Base-by-base conservation (phyloP, 805 yeast genomes). In the Metahyphopichia silvanorum region DNA sequence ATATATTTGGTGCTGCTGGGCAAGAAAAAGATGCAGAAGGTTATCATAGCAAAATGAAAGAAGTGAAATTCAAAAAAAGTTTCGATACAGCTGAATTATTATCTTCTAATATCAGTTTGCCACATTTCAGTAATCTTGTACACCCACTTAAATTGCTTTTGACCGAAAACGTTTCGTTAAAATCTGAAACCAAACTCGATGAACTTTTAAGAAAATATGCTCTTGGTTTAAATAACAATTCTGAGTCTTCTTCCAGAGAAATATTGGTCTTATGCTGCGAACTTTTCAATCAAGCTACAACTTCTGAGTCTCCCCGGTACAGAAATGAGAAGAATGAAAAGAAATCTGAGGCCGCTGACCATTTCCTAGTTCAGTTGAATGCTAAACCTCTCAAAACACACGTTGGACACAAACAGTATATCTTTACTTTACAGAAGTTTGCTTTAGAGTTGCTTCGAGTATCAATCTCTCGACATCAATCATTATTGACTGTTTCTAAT, bases 11-110 rank as follows among this genome's bases (percentile, higher is more conserved):
- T 16, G 74, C 82, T 7, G 85, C 95, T 3, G 95, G 96, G 21
- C 83, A 82, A 51, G 98, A 93, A 50, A 91, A 93, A 53, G 98
- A 93, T 43, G 89, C 93, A 4, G 97, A 88, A 40, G 96, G 88
- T 13, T 91, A 93, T 50, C 76, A 75, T 32, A 80, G 86, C 19
- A 79, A 81, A 40, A 85, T 88, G 79, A 85, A 83, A 47, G 98
- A 91, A 64, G 91, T 93, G 21, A 89, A 87, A 53, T 81, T 78
- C 43, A 86, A 86, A 51, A 87, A 87, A 60, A 82, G 95, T 66
- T 84, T 66, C 51, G 98, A 93, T 46, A 77, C 93, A 4, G 94
- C 82, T 17, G 95, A 89, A 58, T 63, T 87, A 13, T 51, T 91
- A 29, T 74, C 95, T 0, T 57, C 77, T 11, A 77, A 78, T 48